Evolutionary conservation across 2,329 filamentous ascomycete genomes (phyloP).

Genomic region (Cercospora sp.): DNA sequence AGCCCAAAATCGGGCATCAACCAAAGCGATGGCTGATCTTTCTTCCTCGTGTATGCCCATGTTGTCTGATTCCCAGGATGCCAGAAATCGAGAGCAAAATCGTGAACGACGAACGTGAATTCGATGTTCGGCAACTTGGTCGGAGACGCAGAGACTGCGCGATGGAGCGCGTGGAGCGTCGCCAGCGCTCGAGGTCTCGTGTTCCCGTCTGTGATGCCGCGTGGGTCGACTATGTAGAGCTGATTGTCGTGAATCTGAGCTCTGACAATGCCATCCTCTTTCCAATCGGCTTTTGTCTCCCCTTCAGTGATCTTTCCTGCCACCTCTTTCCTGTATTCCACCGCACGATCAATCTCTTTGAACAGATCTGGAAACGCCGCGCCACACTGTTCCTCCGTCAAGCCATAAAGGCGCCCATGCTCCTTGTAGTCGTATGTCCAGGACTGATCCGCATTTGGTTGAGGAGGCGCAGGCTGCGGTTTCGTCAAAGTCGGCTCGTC

Average conservation of each 20-base stretch:
- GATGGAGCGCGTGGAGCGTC: slow-evolving; percentile 49
- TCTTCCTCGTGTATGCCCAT: slow-evolving; percentile 29
- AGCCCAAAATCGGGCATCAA: slow-evolving; percentile 56
- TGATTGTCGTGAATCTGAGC: slow-evolving; percentile 36
- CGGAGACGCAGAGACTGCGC: slow-evolving; percentile 45
- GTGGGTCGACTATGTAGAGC: slow-evolving; percentile 32
- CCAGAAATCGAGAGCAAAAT: slow-evolving; percentile 35
- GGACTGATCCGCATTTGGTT: slow-evolving; percentile 1
- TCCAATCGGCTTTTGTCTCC: slow-evolving; percentile 30
- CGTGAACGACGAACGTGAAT: slow-evolving; percentile 48
- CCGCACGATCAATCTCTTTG: slow-evolving; percentile 36
- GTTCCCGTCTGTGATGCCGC: slow-evolving; percentile 30
- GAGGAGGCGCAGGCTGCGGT: slow-evolving; percentile 7
- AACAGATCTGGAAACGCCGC: slow-evolving; percentile 36
- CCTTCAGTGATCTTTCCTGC: slow-evolving; percentile 27
- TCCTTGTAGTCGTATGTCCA: slow-evolving; percentile 25
- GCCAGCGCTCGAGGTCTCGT: slow-evolving; percentile 36
- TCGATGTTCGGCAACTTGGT: slow-evolving; percentile 49
- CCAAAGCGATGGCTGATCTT: slow-evolving; percentile 46
- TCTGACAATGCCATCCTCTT: slow-evolving; percentile 31
- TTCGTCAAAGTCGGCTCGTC: not conserved
- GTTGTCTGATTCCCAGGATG: slow-evolving; percentile 28
- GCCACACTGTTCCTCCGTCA: slow-evolving; percentile 34
- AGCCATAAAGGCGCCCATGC: slow-evolving; percentile 32
- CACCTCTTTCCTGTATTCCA: slow-evolving; percentile 27